Evolutionary conservation across 495 filamentous ascomycete species (phyloP).

Genomic region (Amorphotheca resinae): DNA sequence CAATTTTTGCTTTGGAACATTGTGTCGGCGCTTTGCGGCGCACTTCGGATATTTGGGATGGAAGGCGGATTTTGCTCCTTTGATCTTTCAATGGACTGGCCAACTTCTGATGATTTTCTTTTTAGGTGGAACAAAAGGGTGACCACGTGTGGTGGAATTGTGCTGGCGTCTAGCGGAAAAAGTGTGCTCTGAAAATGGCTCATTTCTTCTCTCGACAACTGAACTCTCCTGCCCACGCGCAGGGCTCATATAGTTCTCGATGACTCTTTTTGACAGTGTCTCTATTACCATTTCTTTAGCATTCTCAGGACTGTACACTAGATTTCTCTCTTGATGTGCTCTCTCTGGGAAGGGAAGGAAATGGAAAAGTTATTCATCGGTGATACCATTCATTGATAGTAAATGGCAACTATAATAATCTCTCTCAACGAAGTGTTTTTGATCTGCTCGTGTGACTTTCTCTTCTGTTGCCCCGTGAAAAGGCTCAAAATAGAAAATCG

Average conservation of each 20-base stretch:
- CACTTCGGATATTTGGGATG: constrained; percentile 4
- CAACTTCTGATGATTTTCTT: constrained; percentile 20
- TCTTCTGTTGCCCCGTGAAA: not conserved
- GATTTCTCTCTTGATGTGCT: constrained; percentile 22
- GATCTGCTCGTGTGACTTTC: not conserved
- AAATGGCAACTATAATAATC: constrained; percentile 1
- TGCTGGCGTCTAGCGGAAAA: constrained; percentile 15
- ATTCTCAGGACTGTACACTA: constrained; percentile 26
- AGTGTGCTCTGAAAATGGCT: constrained; percentile 5
- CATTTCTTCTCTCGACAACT: constrained; percentile 19
- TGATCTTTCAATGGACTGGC: constrained; percentile 9
- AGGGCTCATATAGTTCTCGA: constrained; percentile 17
- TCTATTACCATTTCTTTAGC: constrained; percentile 27
- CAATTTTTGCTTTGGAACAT: constrained; percentile 19
- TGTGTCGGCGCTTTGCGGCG: constrained; percentile 11
- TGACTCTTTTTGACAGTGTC: constrained; percentile 24
- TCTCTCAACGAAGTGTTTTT: not conserved
- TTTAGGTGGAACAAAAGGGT: constrained; percentile 16
- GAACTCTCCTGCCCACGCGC: constrained; percentile 21
- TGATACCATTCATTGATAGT: constrained; percentile 15
- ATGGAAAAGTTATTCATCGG: constrained; percentile 25
- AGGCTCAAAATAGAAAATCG: too few species aligned
- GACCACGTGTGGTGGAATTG: constrained; percentile 9
- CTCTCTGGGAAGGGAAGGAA: constrained; percentile 19
- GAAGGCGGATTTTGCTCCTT: constrained; percentile 11